Evolutionary conservation across 139 green algal species (phyloP).

Genomic region (Chlamydomonas incerta): DNA sequence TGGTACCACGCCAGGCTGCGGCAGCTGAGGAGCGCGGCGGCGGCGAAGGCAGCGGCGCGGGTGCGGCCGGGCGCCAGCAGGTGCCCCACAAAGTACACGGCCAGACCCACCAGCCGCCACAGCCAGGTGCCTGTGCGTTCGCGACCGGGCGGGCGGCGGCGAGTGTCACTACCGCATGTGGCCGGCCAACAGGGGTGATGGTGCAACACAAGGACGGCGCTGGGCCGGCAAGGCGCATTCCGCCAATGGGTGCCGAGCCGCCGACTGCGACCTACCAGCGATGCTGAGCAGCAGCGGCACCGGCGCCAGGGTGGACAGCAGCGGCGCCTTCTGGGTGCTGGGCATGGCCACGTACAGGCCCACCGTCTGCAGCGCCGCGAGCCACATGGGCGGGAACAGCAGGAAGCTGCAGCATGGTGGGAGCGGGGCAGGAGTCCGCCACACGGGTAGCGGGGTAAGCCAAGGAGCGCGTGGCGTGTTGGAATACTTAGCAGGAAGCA

Average conservation of each 20-base stretch:
- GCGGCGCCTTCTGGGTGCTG: background rate
- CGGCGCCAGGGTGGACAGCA: background rate
- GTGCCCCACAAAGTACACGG: background rate
- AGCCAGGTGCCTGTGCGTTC: background rate
- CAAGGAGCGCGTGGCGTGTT: no score
- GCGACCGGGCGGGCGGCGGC: no score
- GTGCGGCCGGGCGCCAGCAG: background rate
- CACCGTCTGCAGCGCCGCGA: background rate
- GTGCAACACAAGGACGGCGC: no score
- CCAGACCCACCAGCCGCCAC: background rate
- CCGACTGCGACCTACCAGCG: no score
- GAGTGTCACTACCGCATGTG: no score
- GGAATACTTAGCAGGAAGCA: no score
- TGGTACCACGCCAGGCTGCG: constrained; percentile 23
- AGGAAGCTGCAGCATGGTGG: background rate
- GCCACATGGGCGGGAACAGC: background rate
- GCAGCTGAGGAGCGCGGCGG: background rate
- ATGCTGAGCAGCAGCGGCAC: background rate
- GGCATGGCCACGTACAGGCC: background rate
- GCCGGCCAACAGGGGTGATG: no score
- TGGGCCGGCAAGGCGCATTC: no score
- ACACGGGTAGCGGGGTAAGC: background rate
- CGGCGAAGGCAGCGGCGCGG: background rate
- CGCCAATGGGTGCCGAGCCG: no score
- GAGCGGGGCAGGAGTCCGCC: background rate